These are phyloP conservation scores for Orbilia blumenaviensis DNA, from an alignment of 2,329 filamentous ascomycete genomes.

Conservation along the genomic window DNA sequence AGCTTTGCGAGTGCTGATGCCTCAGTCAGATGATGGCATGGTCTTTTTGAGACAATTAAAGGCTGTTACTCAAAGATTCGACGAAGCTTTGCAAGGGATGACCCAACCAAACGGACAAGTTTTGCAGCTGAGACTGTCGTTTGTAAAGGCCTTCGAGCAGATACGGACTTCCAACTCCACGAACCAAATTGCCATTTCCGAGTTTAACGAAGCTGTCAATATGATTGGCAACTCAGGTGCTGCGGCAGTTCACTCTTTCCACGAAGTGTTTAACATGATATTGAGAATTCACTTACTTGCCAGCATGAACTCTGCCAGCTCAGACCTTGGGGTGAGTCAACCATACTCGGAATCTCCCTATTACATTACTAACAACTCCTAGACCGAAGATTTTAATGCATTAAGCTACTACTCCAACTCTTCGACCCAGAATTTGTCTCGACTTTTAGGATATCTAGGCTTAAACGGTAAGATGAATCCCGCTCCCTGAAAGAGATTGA, in stretches of 20 bases:
- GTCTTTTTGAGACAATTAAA: conserved; percentile 27
- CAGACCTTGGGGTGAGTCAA: neutral
- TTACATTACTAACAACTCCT: neutral
- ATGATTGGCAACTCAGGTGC: neutral
- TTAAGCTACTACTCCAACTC: conserved; percentile 36
- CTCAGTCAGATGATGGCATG: conserved; percentile 45
- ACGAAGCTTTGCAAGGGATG: conserved; percentile 21
- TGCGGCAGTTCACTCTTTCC: conserved; percentile 9
- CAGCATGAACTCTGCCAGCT: neutral
- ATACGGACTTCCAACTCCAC: conserved; percentile 10
- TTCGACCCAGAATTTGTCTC: conserved; percentile 19
- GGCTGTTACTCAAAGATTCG: conserved; percentile 22
- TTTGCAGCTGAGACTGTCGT: conserved; percentile 30
- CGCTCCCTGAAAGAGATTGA: no score
- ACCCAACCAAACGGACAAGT: conserved; percentile 26
- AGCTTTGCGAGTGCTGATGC: conserved; percentile 14
- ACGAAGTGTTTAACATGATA: conserved; percentile 38
- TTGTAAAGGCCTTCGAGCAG: conserved; percentile 33
- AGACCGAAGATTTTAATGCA: conserved; percentile 34
- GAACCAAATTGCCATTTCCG: neutral
- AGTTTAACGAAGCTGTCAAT: conserved; percentile 34
- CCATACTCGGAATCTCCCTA: neutral
- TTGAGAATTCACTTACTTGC: conserved; percentile 26
- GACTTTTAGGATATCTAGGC: neutral
- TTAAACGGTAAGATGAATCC: conserved; percentile 14